Percentiles rank a stretch among this genome's conserved stretches.
phyloP scores from a whole-genome alignment of 148 eudicot species.

The Drosera capensis region DNA sequence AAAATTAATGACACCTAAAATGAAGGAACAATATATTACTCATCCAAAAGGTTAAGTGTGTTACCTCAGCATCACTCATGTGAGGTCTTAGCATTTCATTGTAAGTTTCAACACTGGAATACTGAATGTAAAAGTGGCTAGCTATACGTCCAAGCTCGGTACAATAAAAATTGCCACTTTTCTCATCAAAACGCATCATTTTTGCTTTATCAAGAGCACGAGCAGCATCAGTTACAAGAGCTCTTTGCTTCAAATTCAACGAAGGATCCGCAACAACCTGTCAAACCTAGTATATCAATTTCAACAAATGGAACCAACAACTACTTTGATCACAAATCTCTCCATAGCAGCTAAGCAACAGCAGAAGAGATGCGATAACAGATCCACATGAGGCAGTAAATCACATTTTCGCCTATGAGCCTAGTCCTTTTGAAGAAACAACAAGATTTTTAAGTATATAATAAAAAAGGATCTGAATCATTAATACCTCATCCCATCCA shows the following conservation, averaged over 20 bases:
- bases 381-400: too few relatives aligned
- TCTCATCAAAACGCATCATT: slow-evolving; percentile 99
- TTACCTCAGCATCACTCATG: slow-evolving; percentile 96
- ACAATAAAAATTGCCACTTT: slow-evolving; percentile 96
- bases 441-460: neutral
- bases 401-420: too few relatives aligned
- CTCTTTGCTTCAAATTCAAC: slow-evolving; percentile 82
- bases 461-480: neutral
- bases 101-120: slow-evolving; percentile 97
- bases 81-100: slow-evolving; percentile 92
- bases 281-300: slow-evolving; percentile 10
- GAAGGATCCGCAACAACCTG: slow-evolving; percentile 97
- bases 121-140: slow-evolving; percentile 94
- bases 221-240: slow-evolving; percentile 86
- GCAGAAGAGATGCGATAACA: too few relatives aligned
- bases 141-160: slow-evolving; percentile 99
- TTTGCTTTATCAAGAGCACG: slow-evolving; percentile 96
- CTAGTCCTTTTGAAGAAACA: too few relatives aligned
- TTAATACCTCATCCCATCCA: slow-evolving; percentile 95
- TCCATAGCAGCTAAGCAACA: too few relatives aligned
- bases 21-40: too few relatives aligned
- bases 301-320: too few relatives aligned
- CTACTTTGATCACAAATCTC: too few relatives aligned
- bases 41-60: too few relatives aligned
- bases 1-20: neutral